Evolutionary conservation across 768 basidiomycete species (phyloP).

Genomic region (Leccinum imitatum): DNA sequence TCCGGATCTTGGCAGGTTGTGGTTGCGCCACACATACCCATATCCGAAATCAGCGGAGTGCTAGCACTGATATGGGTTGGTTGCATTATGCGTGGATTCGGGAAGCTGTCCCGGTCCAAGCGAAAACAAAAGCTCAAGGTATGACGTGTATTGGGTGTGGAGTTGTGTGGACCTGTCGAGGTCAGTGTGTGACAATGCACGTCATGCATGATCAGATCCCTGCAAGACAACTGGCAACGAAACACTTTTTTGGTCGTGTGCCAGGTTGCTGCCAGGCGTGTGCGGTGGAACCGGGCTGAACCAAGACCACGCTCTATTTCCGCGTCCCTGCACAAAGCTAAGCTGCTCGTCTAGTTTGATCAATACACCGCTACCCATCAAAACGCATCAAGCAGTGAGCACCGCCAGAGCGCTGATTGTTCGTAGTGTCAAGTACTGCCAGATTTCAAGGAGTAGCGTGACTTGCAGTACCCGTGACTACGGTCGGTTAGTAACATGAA

Average conservation of each 20-base stretch:
- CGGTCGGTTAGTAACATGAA: not conserved
- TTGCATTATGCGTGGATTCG: not conserved
- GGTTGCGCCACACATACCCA: not conserved
- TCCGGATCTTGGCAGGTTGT: slow-evolving; percentile 4
- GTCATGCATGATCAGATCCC: not conserved
- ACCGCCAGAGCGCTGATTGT: slow-evolving; percentile 5
- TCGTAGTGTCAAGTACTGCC: slow-evolving; percentile 6
- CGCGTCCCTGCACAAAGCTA: slow-evolving; percentile 5
- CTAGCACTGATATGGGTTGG: not conserved
- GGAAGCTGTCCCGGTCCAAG: not conserved
- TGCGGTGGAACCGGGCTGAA: not conserved
- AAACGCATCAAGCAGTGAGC: not conserved
- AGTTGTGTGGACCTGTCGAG: not conserved
- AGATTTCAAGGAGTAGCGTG: not conserved
- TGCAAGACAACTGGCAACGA: not conserved
- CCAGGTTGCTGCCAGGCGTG: not conserved
- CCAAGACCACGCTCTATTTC: slow-evolving; percentile 13
- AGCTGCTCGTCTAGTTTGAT: not conserved
- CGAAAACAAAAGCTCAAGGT: not conserved
- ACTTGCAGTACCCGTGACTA: not conserved
- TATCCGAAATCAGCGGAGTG: not conserved
- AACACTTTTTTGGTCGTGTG: not conserved
- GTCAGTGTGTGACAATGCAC: not conserved
- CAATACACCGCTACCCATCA: not conserved
- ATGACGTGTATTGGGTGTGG: not conserved